Evolutionary conservation across 768 basidiomycete species (phyloP).

Genomic region (Pilatotrama ljubarskyi): DNA sequence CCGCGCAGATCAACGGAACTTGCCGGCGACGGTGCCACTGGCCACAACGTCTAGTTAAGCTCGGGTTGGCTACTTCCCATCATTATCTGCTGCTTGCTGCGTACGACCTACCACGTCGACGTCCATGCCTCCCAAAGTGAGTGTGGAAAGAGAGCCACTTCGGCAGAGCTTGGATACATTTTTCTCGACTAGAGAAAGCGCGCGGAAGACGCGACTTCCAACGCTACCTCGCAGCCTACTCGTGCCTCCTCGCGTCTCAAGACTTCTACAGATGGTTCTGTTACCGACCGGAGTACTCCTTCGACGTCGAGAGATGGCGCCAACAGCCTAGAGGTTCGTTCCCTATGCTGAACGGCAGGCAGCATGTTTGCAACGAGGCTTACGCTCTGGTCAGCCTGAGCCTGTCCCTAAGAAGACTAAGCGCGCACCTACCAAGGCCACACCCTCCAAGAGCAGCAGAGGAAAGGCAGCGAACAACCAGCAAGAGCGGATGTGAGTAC

Average conservation of each 20-base stretch:
- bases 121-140: conserved; percentile 30
- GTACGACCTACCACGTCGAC: background rate
- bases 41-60: background rate
- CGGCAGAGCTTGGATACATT: too few species aligned
- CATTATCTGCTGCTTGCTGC: background rate
- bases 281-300: too few species aligned
- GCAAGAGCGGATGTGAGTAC: conserved; percentile 1
- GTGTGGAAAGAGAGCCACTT: background rate
- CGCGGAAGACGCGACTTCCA: conserved; percentile 25
- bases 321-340: conserved; percentile 4
- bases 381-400: conserved; percentile 5
- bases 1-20: conserved; percentile 2
- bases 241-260: conserved; percentile 27
- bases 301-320: background rate
- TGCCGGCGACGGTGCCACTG: conserved; percentile 7
- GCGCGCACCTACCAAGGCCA: conserved; percentile 13
- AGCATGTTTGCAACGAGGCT: background rate
- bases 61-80: background rate
- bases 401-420: conserved; percentile 24
- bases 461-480: background rate
- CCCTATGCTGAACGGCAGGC: background rate
- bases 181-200: conserved; percentile 67
- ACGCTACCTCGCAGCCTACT: conserved; percentile 19
- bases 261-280: background rate
- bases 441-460: conserved; percentile 13